Conservation (phyloP, 148 eudicot species). For the Fagopyrum esculentum region DNA sequence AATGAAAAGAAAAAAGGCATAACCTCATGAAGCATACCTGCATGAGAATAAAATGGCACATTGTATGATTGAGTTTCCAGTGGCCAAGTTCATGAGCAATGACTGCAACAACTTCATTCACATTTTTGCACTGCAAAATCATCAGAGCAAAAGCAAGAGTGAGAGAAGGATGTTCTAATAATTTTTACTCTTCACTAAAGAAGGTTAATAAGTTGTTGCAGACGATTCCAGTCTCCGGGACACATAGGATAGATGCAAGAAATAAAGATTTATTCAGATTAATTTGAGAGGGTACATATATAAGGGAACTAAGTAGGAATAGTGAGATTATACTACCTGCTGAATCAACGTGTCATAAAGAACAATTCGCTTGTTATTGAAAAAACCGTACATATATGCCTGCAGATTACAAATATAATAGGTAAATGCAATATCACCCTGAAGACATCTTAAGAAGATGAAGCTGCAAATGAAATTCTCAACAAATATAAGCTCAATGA, state of each 20-base stretch:
- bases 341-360: conserved; percentile 92
- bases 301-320: neutral
- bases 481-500: neutral
- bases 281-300: neutral
- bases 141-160: conserved; percentile 5
- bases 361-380: conserved; percentile 95
- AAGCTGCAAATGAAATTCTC: neutral
- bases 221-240: neutral
- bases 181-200: neutral
- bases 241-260: neutral
- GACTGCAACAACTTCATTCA: conserved; percentile 94
- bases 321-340: conserved; percentile 43
- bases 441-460: neutral
- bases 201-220: neutral
- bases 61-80: conserved; percentile 97
- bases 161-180: neutral
- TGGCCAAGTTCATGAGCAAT: conserved; percentile 99
- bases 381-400: conserved; percentile 99
- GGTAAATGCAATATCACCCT: neutral
- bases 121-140: conserved; percentile 60
- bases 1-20: neutral
- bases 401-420: conserved; percentile 30
- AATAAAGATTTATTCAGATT: neutral
- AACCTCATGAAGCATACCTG: conserved; percentile 51
- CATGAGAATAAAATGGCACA: conserved; percentile 87